Base-by-base conservation (phyloP, 1,139 yeast species). In the Diutina neorugosa region DNA sequence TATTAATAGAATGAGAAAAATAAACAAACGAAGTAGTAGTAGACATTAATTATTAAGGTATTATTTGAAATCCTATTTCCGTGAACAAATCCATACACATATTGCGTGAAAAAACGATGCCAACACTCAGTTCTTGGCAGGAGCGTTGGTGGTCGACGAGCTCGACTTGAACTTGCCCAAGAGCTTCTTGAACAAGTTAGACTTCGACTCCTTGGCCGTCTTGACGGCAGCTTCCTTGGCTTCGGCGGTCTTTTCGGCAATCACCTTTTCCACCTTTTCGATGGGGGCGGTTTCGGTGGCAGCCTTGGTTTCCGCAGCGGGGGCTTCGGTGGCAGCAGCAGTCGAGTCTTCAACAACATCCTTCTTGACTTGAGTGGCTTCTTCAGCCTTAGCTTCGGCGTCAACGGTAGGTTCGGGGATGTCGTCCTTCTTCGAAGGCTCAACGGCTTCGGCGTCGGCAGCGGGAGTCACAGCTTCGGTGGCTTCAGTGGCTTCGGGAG, bases 151-250 rank as follows among this genome's bases (percentile, higher is more conserved):
- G 12, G 50, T n/a, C 19, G 27, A 8, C n/a, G 42, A 54, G 49
- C 74, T 64, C 65, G 74, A 73, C 71, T 75, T 79, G 63, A 80
- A 69, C 64, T 73, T 76, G 59, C 67, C 64, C 57, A 75, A 62
- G 55, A 77, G 65, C 66, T 71, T 78, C 73, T 76, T 78, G 68
- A 77, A 71, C 63, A 76, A 67, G 57, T 73, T 72, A 62, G 71
- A 71, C 76, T 77, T 78, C 70, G 76, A 71, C 54, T 37, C 54
- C 52, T 55, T 52, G 25, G 25, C 52, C 16, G 23, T 49, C 55
- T 52, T 44, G n/a, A 21, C 50, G 40, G 50, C 50, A 25, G 50
- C 50, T 55, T 63, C 65, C 52, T 66, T 67, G 50, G 66, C 68
- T 25, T 65, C 67, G 61, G 67, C 64, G 52, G 71, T 71, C 54